A percentile compares a stretch with the other conserved stretches of the same genome.
These are phyloP conservation scores for Kregervanrija delftensis DNA, from an alignment of 805 yeast species.

Conservation along the genomic window DNA sequence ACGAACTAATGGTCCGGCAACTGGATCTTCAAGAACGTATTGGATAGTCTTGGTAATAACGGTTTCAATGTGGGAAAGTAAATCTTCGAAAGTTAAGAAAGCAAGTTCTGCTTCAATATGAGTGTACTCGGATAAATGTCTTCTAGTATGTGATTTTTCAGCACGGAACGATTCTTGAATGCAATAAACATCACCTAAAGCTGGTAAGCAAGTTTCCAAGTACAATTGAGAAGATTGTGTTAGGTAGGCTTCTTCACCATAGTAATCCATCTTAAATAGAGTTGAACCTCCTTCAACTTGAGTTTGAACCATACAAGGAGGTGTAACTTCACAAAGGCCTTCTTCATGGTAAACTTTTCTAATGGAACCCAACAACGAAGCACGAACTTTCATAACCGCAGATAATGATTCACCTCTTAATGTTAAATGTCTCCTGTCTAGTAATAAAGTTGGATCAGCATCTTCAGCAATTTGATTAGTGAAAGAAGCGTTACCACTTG, in stretches of 20 bases:
- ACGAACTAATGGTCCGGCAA: constrained; percentile 83
- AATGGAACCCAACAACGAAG: constrained; percentile 62
- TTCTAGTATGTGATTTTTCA: constrained; percentile 96
- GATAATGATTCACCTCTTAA: constrained; percentile 93
- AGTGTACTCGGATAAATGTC: constrained; percentile 95
- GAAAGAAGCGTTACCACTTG: constrained; percentile 92
- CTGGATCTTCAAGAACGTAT: constrained; percentile 80
- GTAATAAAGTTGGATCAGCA: constrained; percentile 85
- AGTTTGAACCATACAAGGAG: constrained; percentile 99
- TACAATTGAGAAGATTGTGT: constrained; percentile 97
- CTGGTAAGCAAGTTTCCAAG: constrained; percentile 92
- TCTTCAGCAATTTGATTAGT: constrained; percentile 90
- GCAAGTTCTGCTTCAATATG: constrained; percentile 94
- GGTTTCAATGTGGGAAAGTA: constrained; percentile 78
- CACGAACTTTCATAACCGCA: constrained; percentile 92
- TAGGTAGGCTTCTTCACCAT: constrained; percentile 93
- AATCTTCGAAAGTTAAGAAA: constrained; percentile 79
- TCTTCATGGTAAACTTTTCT: constrained; percentile 75
- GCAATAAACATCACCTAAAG: constrained; percentile 95
- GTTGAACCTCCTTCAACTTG: constrained; percentile 99
- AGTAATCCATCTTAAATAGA: constrained; percentile 84
- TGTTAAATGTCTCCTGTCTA: constrained; percentile 95
- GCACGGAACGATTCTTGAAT: constrained; percentile 99
- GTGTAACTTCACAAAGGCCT: constrained; percentile 83
- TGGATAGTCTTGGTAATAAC: constrained; percentile 63